Base-by-base conservation (phyloP, 1,139 yeast genomes). In the Candida frijolesensis region DNA sequence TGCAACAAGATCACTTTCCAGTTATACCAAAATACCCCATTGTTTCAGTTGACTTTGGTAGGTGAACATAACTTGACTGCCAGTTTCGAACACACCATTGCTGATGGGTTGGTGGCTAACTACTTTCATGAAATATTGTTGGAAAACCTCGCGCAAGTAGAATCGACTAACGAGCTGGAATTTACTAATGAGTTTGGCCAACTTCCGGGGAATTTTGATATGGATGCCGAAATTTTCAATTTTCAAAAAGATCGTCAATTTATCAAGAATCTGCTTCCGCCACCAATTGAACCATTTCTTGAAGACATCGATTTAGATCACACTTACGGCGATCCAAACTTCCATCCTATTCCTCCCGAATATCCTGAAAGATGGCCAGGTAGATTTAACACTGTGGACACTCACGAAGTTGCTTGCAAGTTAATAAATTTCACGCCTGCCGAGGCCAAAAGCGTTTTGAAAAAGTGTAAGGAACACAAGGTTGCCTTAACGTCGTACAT, bases 41-140 rank as follows among this genome's bases (percentile, higher is more conserved):
- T 73, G 19, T 69, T 76, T 54, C 65, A 64, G 43, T 45, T 74
- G 48, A 46, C 71, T n/a, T 44, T 70, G 22, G 54, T 67, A 12
- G 72, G 68, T 1, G 50, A 57, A 0, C 47, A 51, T 25, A 56
- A 65, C n/a, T 54, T 75, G 34, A 60, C 68, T 5, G 69, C 58
- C 2, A 64, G 65, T 0, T 66, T 73, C 38, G 80, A 76, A 45
- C 81, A 76, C 54, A 67, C 79, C 1, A 64, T 74, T 29, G 70
- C 67, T 12, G 81, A 76, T 57, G 81, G 80, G 0, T 60, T 74
- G 5, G 76, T 70, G n/a, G 79, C 72, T 0, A 62, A 61, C 37
- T 63, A 64, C 44, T 70, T 76, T 57, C 79, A 75, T 52, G 74
- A 74, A 56, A 61, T 66, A 11, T 65, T 76, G 27, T 56, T 73